Conservation (phyloP, 2,329 filamentous ascomycete species). For the Lomentospora prolificans region DNA sequence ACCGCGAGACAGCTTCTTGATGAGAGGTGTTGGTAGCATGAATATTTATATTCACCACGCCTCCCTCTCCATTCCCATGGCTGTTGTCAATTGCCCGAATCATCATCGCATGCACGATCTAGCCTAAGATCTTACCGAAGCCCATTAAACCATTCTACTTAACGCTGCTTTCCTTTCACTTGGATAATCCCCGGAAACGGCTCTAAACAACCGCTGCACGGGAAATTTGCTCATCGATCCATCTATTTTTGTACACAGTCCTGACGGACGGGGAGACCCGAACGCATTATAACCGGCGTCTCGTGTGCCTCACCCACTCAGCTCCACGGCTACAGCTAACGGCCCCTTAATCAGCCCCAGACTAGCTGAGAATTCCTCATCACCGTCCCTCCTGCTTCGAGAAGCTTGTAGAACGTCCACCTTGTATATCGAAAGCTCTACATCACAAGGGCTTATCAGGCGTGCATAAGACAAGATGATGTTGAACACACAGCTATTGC, state of each 20-base stretch:
- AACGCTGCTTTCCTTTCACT: neutral
- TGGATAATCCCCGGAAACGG: neutral
- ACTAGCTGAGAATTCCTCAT: neutral
- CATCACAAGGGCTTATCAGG: too few species aligned
- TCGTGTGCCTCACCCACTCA: neutral
- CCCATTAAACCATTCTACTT: neutral
- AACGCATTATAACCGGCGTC: neutral
- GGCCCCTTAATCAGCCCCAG: neutral
- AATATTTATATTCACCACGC: neutral
- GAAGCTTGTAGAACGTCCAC: neutral
- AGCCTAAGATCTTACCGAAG: neutral
- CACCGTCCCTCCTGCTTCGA: neutral
- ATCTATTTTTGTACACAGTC: neutral
- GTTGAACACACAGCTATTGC: neutral
- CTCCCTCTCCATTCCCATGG: neutral
- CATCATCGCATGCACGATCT: neutral
- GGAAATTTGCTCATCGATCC: neutral
- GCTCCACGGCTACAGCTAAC: neutral
- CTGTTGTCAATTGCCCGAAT: neutral
- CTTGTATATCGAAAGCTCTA: too few species aligned
- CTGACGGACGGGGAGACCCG: slow-evolving; percentile 3
- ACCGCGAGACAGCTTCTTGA: too few species aligned
- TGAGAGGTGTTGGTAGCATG: neutral
- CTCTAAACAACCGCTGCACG: neutral
- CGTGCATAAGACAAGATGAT: too few species aligned